Evolutionary conservation across 805 yeast species (phyloP), one percentile per base, ranked within the genome.

Genomic region (Lachancea thermotolerans): DNA sequence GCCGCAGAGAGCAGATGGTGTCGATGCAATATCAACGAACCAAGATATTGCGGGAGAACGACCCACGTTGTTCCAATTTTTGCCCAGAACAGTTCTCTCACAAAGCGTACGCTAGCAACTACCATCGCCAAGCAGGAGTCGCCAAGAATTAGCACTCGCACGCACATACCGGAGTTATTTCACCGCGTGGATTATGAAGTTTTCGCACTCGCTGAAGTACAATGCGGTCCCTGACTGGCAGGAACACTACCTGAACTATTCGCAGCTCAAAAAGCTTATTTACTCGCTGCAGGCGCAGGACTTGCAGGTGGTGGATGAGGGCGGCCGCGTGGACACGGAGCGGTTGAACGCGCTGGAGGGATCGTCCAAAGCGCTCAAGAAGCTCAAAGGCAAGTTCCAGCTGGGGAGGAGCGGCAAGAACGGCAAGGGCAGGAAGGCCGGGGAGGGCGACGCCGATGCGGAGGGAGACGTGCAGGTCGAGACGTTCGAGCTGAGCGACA

Each of bases 201-300:
- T 82, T 58, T 82, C 81, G 10, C 82, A 79, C 50, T 78, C 84
- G 18, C 67, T 82, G 46, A 75, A 73, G 51, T 82, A 81, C 41
- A 82, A 82, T 46, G 72, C 79, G 32, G 85, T 85, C 45, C 95
- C 96, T 2, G 95, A 84, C 56, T 89, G 97, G 97, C 85, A 82
- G 59, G 80, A 77, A 43, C 79, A 81, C 55, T 89, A 89, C 59
- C 71, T 90, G 48, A 82, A 85, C 57, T 82, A 82, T 58, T 75
- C 77, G 7, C 70, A 71, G 10, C 62, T 81, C 51, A 81, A 81
- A 56, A 78, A 79, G 54, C 56, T 70, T 28, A 74, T 80, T 31
- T 81, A 81, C 56, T 65, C 70, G 49, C 67, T 81, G 32, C 83
- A 79, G 50, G 69, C 71, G 16, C 63, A 65, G 42, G 60, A 60